phyloP scores from a whole-genome alignment of 1,284 basidiomycete species.

The Tilletiaria anomala region DNA sequence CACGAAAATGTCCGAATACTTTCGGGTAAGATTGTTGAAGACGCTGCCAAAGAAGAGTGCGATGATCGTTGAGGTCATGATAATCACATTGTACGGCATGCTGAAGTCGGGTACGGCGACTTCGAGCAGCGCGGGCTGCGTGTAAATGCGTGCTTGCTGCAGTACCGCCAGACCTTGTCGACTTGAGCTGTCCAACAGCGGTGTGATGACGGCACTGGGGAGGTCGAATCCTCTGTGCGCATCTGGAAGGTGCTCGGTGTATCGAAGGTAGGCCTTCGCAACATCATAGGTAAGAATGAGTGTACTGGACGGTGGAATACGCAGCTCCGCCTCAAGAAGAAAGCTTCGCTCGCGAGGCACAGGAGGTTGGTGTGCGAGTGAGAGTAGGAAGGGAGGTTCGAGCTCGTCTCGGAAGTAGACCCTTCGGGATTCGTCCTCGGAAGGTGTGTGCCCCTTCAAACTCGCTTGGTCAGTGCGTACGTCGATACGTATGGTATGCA shows the following conservation, averaged over 20 bases:
- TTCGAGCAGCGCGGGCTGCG: conserved; percentile 65
- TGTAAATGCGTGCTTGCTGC: conserved; percentile 50
- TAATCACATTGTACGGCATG: conserved; percentile 97
- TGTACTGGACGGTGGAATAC: conserved; percentile 50
- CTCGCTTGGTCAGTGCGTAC: too few species aligned
- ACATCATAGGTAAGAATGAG: conserved; percentile 59
- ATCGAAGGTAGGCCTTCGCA: conserved; percentile 71
- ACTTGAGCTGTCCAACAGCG: conserved; percentile 3
- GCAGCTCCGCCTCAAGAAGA: conserved; percentile 51
- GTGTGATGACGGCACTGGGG: conserved; percentile 49
- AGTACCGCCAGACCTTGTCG: too few species aligned
- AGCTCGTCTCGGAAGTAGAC: too few species aligned
- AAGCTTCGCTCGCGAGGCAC: too few species aligned
- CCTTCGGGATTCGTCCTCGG: too few species aligned
- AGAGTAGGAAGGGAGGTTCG: too few species aligned
- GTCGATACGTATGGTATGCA: background rate
- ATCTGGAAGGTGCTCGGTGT: conserved; percentile 90
- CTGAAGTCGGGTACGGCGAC: conserved; percentile 93
- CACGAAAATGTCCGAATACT: conserved; percentile 46
- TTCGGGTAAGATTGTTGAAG: conserved; percentile 71
- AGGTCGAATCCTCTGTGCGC: conserved; percentile 88
- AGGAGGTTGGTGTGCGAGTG: too few species aligned
- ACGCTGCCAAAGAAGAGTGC: conserved; percentile 85
- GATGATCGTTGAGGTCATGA: conserved; percentile 32
- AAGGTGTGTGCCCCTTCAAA: too few species aligned